These are phyloP conservation scores for Tothia fuscella DNA, from an alignment of 2,329 filamentous ascomycete genomes.

Conservation along the genomic window DNA sequence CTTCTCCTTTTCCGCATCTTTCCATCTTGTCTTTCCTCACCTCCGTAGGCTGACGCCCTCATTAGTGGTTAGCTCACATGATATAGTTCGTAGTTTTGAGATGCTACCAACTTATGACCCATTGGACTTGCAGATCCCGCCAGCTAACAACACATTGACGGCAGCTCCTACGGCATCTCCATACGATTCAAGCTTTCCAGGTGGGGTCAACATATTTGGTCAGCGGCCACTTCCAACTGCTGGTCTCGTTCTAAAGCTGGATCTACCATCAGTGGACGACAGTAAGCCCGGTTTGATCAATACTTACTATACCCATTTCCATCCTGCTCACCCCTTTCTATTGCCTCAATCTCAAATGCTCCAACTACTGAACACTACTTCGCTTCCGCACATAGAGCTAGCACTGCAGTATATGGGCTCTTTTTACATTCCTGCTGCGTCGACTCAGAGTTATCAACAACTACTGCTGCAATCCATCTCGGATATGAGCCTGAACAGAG, in stretches of 20 bases:
- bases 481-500: conserved; percentile 21
- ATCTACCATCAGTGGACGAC: conserved; percentile 1
- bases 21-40: too few species aligned
- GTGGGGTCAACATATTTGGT: background rate
- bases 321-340: conserved; percentile 44
- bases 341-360: conserved; percentile 34
- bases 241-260: background rate
- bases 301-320: conserved; percentile 45
- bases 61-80: too few species aligned
- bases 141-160: background rate
- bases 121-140: background rate
- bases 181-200: background rate
- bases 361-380: conserved; percentile 28
- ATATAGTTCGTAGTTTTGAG: too few species aligned
- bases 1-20: too few species aligned
- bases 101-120: background rate
- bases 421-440: conserved; percentile 37
- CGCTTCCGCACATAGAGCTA: conserved; percentile 34
- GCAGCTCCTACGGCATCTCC: background rate
- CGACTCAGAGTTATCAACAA: conserved; percentile 33
- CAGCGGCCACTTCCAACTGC: background rate
- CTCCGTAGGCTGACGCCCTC: too few species aligned
- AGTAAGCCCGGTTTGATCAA: conserved; percentile 20
- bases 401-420: conserved; percentile 46
- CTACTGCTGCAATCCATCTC: conserved; percentile 22